Evolutionary conservation across 768 basidiomycete genomes (phyloP), one percentile per base, ranked within the genome.

Genomic region (Chalciporus piperatus): DNA sequence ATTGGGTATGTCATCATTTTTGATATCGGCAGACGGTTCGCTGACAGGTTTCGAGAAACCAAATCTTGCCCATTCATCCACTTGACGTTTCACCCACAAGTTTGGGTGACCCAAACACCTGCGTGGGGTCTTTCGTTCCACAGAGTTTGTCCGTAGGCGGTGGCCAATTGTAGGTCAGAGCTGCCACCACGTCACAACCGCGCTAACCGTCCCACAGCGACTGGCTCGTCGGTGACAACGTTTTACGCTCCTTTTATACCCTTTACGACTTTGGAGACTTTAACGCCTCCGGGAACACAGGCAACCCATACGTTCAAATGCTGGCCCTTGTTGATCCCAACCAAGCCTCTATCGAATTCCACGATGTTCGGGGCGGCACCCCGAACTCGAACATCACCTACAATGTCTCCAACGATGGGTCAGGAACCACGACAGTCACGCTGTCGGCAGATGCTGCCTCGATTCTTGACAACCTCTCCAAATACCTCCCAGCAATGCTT

Each of bases 211-310:
- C 47, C 37, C 47, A 47, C 49, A 91, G 89, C 63, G 91, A 93
- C 65, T 87, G 88, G 84, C 75, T 93, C 41, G 63, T 92, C 47
- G 91, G 91, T 19, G 90, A 88, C 68, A 92, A 89, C 60, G 78
- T 90, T 64, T 76, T 93, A 52, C 89, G 91, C 52, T 87, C 88
- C 14, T 72, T 92, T 35, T 92, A 92, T 68, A 79, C 87, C 8
- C 71, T 93, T 50, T 93, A 91, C 66, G 87, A 92, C 68, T 93
- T 87, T 63, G 90, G 90, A 20, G 87, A 92, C 70, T 90, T 81
- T 58, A 79, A 84, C 61, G 65, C 75, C 12, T 72, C 76, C 5
- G 84, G 82, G 33, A 68, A 76, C 14, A 84, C 84, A 82, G 89
- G 87, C 37, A 69, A 84, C 62, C 91, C 91, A 5, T 90, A 87